Base-by-base conservation (phyloP, 2,329 filamentous ascomycete genomes). In the Nigrograna mackinnonii region DNA sequence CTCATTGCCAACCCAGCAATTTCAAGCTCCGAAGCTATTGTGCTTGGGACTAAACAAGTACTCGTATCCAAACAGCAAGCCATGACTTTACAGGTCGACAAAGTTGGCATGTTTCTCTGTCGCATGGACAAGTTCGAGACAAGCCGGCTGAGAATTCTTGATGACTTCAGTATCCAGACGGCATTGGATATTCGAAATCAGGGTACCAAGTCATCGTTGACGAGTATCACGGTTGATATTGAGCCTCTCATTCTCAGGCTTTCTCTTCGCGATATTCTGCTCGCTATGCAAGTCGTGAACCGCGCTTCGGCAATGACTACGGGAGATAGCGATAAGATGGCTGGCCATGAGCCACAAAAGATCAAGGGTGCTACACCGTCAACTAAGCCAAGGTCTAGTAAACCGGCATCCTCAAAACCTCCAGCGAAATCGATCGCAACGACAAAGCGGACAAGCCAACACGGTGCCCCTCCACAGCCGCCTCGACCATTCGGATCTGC, bases 81-180 rank as follows among this genome's bases (percentile, higher is more conserved):
- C 6, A 80, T 95, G 55, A 96, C 94, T 1, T 80, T 99, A 62
- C 92, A 99, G 62, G 84, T 99, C 3, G 91, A 90, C 6, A 86
- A 97, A 61, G 82, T 97, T 39, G 94, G 94, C 55, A 99, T 99
- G 94, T 99, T 96, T 67, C 71, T 99, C 22, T 99, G 95, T 64
- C 87, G 94, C 11, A 99, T 99, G 94, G 95, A 99, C 68, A 89
- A 85, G 50, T 97, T 97, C 55, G 92, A 99, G 55, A 91, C 88
- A 3, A 91, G 86, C 30, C 84, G 90, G 26, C 78, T 99, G 35
- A 85, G 94, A 14, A 96, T 99, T 47, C 82, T 99, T 22, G 95
- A 99, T 62, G 91, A 99, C 68, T 99, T 99, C 66, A 96, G 91
- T 3, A 76, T 97, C 7, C 88, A 94, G 50, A 78, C 95, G 57